Percentiles rank a stretch among this genome's conserved stretches.
These are phyloP conservation scores for Pyricularia sp. DNA, from an alignment of 2,329 filamentous ascomycete genomes.

Conservation along the genomic window DNA sequence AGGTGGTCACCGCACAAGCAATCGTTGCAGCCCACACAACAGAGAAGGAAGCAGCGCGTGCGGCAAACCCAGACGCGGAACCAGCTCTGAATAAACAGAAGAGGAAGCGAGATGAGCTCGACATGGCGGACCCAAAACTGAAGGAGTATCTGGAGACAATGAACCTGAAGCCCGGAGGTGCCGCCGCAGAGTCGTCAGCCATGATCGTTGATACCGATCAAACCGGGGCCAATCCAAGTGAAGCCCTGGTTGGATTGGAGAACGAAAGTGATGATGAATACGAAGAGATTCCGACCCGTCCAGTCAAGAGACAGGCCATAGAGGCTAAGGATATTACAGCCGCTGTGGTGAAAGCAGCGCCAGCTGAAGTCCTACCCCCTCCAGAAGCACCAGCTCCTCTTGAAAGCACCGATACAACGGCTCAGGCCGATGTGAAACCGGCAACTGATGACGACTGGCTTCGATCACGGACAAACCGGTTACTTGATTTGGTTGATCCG, in stretches of 20 bases:
- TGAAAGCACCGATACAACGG: not conserved
- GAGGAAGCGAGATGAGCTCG: constrained; percentile 48
- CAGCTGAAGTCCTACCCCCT: not conserved
- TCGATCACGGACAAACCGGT: constrained; percentile 71
- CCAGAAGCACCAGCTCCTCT: constrained; percentile 1
- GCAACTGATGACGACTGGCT: constrained; percentile 83
- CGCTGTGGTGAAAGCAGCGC: constrained; percentile 6
- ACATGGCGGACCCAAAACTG: constrained; percentile 62
- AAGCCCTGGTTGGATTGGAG: constrained; percentile 19
- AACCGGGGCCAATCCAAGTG: constrained; percentile 2
- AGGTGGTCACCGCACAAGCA: not conserved
- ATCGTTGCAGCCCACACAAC: not conserved
- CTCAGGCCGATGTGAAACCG: constrained; percentile 12
- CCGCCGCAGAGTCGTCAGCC: not conserved
- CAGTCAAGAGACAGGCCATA: constrained; percentile 27
- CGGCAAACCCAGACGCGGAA: constrained; percentile 9
- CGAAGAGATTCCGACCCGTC: constrained; percentile 46
- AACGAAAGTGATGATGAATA: constrained; percentile 65
- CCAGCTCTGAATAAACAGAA: constrained; percentile 35
- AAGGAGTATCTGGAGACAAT: constrained; percentile 79
- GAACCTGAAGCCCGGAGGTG: constrained; percentile 31
- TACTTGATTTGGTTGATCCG: constrained; percentile 73
- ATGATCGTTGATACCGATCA: not conserved
- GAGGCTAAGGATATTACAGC: constrained; percentile 4
- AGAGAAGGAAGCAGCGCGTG: constrained; percentile 9